Evolutionary conservation across 2,329 filamentous ascomycete genomes (phyloP).

Genomic region (Fusarium goolgardi): DNA sequence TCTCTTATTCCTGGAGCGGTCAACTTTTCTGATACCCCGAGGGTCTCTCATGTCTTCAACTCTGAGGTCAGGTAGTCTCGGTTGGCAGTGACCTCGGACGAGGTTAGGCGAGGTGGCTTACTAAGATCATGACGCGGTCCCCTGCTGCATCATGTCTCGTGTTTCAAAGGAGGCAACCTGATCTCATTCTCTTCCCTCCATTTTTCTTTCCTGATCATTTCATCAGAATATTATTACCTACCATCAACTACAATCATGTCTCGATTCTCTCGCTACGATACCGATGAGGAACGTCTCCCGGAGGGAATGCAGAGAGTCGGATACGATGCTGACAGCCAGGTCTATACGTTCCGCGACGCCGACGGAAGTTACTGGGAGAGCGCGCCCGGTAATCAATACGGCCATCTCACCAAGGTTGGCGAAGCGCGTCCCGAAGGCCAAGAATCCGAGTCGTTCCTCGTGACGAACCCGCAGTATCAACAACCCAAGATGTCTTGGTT

Average conservation of each 20-base stretch:
- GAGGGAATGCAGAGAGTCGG: constrained; percentile 65
- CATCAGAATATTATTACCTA: background rate
- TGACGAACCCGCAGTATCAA: constrained; percentile 26
- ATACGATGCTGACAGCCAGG: constrained; percentile 67
- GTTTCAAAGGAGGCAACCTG: constrained; percentile 19
- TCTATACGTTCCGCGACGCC: constrained; percentile 63
- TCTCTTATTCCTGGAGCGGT: too few species aligned
- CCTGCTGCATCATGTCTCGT: constrained; percentile 23
- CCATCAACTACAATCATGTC: constrained; percentile 49
- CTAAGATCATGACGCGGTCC: constrained; percentile 41
- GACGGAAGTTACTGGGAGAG: constrained; percentile 64
- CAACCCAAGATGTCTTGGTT: constrained; percentile 59
- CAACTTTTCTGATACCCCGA: too few species aligned
- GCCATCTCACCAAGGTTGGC: constrained; percentile 57
- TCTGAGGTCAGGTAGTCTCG: background rate
- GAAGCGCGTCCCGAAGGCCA: constrained; percentile 45
- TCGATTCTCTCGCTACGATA: constrained; percentile 57
- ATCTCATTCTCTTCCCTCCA: constrained; percentile 5
- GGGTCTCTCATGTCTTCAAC: background rate
- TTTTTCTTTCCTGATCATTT: background rate
- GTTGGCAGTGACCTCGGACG: constrained; percentile 1
- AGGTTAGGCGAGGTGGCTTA: constrained; percentile 18
- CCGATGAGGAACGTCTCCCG: constrained; percentile 65
- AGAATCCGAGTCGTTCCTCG: constrained; percentile 51
- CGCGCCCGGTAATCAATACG: constrained; percentile 62